phyloP scores from a whole-genome alignment of 257 asterid species.

The Lavandula angustifolia region DNA sequence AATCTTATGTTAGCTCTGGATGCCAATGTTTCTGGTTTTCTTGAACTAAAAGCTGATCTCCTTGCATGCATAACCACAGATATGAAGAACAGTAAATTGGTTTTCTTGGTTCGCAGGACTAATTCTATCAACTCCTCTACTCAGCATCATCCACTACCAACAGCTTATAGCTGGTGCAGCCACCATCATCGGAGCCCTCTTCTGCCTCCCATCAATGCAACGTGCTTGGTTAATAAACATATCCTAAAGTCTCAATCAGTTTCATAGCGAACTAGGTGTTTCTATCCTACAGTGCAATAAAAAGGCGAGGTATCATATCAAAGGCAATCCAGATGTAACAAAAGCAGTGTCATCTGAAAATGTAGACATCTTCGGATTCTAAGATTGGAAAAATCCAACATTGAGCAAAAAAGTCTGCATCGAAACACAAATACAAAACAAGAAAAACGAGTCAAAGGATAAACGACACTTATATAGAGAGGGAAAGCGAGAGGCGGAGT shows the following conservation, averaged over 20 bases:
- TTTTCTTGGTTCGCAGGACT: constrained; percentile 79
- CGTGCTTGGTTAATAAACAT: constrained; percentile 1
- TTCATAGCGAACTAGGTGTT: not conserved
- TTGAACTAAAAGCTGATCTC: not conserved
- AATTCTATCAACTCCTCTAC: constrained; percentile 66
- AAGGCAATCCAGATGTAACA: not conserved
- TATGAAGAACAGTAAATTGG: constrained; percentile 48
- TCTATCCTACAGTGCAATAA: not conserved
- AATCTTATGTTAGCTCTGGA: constrained; percentile 7
- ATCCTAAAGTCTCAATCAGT: constrained; percentile 1
- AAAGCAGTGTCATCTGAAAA: not conserved
- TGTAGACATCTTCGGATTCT: not conserved
- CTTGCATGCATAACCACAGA: constrained; percentile 37
- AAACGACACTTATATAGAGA: too few species aligned
- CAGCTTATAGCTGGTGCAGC: constrained; percentile 70
- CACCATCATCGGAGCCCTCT: constrained; percentile 72
- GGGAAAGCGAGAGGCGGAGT: too few species aligned
- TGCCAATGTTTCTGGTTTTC: not conserved
- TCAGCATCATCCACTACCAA: constrained; percentile 50
- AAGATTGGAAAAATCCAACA: not conserved
- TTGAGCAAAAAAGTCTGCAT: constrained; percentile 3
- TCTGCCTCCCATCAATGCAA: constrained; percentile 66
- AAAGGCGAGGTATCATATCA: not conserved
- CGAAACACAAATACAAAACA: too few species aligned
- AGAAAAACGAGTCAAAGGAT: too few species aligned